A percentile compares a stretch with the other conserved stretches of the same genome.
phyloP scores from a whole-genome alignment of 192 early-diverging fungal species.

The Linnemannia exigua region DNA sequence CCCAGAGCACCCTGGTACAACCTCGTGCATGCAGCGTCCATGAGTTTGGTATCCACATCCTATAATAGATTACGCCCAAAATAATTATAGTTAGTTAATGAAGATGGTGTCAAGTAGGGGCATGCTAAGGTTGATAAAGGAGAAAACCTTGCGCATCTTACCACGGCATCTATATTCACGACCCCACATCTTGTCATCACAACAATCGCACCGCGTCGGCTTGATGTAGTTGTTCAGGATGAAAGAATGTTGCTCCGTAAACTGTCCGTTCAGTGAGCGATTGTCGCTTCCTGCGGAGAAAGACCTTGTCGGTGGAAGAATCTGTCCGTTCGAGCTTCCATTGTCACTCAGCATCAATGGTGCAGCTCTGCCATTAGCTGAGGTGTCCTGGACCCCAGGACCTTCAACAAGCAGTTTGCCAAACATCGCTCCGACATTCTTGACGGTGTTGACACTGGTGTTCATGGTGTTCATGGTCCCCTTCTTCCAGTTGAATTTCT shows the following conservation, averaged over 20 bases:
- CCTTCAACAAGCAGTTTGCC: conserved; percentile 44
- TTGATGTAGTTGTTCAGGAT: conserved; percentile 58
- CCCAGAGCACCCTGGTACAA: conserved; percentile 29
- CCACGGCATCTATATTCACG: conserved; percentile 64
- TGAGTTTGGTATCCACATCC: conserved; percentile 66
- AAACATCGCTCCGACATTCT: conserved; percentile 56
- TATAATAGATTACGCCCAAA: conserved; percentile 2
- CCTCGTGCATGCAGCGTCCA: conserved; percentile 54
- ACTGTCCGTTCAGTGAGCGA: conserved; percentile 37
- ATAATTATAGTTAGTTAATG: neutral
- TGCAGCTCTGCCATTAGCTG: neutral
- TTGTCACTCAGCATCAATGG: conserved; percentile 7
- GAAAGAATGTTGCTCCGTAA: conserved; percentile 41
- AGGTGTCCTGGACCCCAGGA: conserved; percentile 15
- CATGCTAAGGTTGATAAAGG: neutral
- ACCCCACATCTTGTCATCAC: conserved; percentile 72
- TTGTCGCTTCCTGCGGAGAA: conserved; percentile 38
- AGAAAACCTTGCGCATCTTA: conserved; percentile 11
- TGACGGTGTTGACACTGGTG: conserved; percentile 44
- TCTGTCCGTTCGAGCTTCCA: conserved; percentile 44
- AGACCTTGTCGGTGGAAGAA: conserved; percentile 48
- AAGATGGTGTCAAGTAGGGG: conserved; percentile 1
- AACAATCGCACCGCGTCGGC: conserved; percentile 65
- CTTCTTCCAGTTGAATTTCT: conserved; percentile 70
- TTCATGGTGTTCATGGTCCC: conserved; percentile 51